Evolutionary conservation across 257 asterid species (phyloP), one percentile per base, ranked within the genome.

Genomic region (Ilex aquifolium): DNA sequence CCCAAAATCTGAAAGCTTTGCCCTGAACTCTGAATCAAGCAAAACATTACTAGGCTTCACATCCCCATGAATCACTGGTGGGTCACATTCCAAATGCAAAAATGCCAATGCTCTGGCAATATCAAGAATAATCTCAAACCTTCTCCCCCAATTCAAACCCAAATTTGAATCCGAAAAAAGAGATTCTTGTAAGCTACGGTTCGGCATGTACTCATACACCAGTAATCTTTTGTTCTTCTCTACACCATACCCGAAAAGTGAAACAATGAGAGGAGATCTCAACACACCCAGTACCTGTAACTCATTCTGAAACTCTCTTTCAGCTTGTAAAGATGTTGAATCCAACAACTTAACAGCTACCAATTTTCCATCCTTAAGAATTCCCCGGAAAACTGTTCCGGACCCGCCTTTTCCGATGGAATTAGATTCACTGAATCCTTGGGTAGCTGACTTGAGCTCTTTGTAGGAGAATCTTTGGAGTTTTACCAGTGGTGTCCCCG

Each of bases 1-100:
- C 75, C 99, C 99, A 42, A 93, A 93, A 84, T 93, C 99, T 5
- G 99, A 93, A 62, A 93, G 88, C 82, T 87, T 93, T 31, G 97
- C 96, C 53, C 77, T 73, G 10, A 83, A 75, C 62, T 87, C 95
- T 4, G 86, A 72, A 75, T 85, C 99, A 57, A 93, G 94, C 76
- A 93, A 70, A 77, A 90, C 99, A 71, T 93, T 93, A 71, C 99
- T 86, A 13, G 99, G 99, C 81, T 93, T 93, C 46, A 93, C 95
- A 82, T 93, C 99, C 16, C 99, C 96, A 71, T 93, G 99, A 58
- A 93, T 85, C 53, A 93, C 96, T 6, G 99, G 83, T 3, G 99
- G 99, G 15, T 87, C 91, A 67, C 99, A 93, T 56, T 90, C 96
- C 60, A 75, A 84, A 44, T 93, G 99, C 77, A 93, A 77, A 72